Percentiles rank a stretch among this genome's conserved stretches.
These are phyloP conservation scores for Xylariaceae sp. DNA, from an alignment of 2,329 filamentous ascomycete genomes.

Conservation along the genomic window DNA sequence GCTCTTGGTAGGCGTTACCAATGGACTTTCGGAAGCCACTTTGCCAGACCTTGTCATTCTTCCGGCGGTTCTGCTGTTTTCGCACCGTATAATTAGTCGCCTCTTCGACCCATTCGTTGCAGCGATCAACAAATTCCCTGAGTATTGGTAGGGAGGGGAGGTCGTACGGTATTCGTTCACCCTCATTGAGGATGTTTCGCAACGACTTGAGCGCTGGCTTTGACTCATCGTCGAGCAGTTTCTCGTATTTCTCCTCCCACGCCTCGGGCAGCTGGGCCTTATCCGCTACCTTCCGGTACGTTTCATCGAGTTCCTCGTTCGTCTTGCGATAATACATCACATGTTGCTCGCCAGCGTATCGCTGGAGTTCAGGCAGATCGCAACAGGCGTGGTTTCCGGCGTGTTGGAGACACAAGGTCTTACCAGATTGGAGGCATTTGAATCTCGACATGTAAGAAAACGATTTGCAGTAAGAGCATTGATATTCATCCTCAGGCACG, in stretches of 20 bases:
- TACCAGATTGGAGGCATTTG: slow-evolving; percentile 76
- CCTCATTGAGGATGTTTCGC: slow-evolving; percentile 80
- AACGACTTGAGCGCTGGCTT: slow-evolving; percentile 83
- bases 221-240: slow-evolving; percentile 75
- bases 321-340: slow-evolving; percentile 73
- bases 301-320: slow-evolving; percentile 61
- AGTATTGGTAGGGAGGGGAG: slow-evolving; percentile 78
- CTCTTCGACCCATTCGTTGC: slow-evolving; percentile 97
- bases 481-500: slow-evolving; percentile 85
- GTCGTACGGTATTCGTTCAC: slow-evolving; percentile 91
- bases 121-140: slow-evolving; percentile 87
- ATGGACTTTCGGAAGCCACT: slow-evolving; percentile 68
- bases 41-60: slow-evolving; percentile 86
- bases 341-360: slow-evolving; percentile 68
- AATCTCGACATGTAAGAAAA: slow-evolving; percentile 91
- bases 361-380: slow-evolving; percentile 59
- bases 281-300: slow-evolving; percentile 74
- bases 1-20: slow-evolving; percentile 51
- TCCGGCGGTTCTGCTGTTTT: slow-evolving; percentile 95
- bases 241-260: slow-evolving; percentile 89
- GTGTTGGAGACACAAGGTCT: slow-evolving; percentile 77
- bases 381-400: slow-evolving; percentile 80
- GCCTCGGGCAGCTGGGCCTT: slow-evolving; percentile 80
- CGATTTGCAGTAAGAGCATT: slow-evolving; percentile 86
- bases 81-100: slow-evolving; percentile 93